Conservation (phyloP, 2,329 filamentous ascomycete genomes). For the Teratosphaeria viscida region DNA sequence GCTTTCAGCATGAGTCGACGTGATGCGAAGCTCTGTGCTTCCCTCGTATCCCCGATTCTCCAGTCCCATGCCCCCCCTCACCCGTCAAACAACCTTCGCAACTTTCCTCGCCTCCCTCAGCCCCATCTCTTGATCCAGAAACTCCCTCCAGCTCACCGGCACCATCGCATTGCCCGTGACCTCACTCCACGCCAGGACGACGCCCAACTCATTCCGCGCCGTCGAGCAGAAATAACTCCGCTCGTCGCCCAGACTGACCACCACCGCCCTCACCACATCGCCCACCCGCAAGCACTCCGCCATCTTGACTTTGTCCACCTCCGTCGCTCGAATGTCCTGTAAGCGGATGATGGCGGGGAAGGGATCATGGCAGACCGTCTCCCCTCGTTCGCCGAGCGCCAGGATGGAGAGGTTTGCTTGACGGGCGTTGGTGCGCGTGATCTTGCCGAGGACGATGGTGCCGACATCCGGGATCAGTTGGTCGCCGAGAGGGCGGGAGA, state of each 20-base stretch:
- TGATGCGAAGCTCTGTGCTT: no score
- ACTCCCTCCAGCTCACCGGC: slow-evolving; percentile 91
- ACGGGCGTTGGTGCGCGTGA: slow-evolving; percentile 73
- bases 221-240: slow-evolving; percentile 93
- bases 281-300: slow-evolving; percentile 86
- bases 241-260: slow-evolving; percentile 81
- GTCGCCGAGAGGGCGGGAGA: slow-evolving; percentile 42
- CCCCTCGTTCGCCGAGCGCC: slow-evolving; percentile 53
- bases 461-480: slow-evolving; percentile 71
- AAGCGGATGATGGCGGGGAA: slow-evolving; percentile 26
- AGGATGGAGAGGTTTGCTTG: slow-evolving; percentile 82
- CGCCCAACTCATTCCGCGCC: slow-evolving; percentile 79
- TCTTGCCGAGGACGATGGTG: slow-evolving; percentile 69
- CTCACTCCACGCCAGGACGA: slow-evolving; percentile 86
- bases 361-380: slow-evolving; percentile 17
- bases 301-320: slow-evolving; percentile 90
- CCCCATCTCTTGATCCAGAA: slow-evolving; percentile 72
- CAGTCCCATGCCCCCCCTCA: neutral
- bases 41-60: neutral
- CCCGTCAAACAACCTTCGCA: slow-evolving; percentile 70
- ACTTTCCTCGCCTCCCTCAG: slow-evolving; percentile 75
- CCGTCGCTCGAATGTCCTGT: slow-evolving; percentile 87
- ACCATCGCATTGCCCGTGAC: slow-evolving; percentile 74
- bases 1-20: no score
- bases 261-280: slow-evolving; percentile 77